Percentiles rank a stretch among this genome's conserved stretches.
phyloP scores from a whole-genome alignment of 345 rosid genomes.

The Populus nigra region DNA sequence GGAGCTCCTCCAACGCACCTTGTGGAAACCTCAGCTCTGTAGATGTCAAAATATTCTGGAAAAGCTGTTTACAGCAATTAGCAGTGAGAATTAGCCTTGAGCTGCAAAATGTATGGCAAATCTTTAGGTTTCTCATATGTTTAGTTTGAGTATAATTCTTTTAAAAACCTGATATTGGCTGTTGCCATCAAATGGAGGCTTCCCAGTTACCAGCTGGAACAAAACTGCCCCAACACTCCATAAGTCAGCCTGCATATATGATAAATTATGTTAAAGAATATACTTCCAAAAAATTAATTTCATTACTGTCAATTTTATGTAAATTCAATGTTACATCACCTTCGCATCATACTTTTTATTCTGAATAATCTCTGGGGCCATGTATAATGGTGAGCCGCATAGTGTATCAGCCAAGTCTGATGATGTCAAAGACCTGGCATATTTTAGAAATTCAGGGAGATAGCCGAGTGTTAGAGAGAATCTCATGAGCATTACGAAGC shows the following conservation, averaged over 20 bases:
- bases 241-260: conserved; percentile 63
- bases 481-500: neutral
- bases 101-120: conserved; percentile 4
- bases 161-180: conserved; percentile 60
- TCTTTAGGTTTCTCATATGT: neutral
- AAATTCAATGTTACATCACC: conserved; percentile 40
- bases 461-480: neutral
- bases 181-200: conserved; percentile 72
- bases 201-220: conserved; percentile 79
- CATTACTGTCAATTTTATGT: neutral
- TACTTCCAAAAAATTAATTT: neutral
- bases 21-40: conserved; percentile 69
- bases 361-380: conserved; percentile 87
- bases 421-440: conserved; percentile 62
- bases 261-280: conserved; percentile 4
- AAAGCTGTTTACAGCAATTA: conserved; percentile 51
- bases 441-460: conserved; percentile 8
- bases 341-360: conserved; percentile 81
- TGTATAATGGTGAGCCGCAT: conserved; percentile 86
- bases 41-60: conserved; percentile 64
- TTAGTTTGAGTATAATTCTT: conserved; percentile 1
- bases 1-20: conserved; percentile 47
- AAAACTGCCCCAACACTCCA: conserved; percentile 91
- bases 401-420: conserved; percentile 63
- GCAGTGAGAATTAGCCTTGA: neutral